phyloP scores from a whole-genome alignment of 2,329 filamentous ascomycete genomes.

The Colletotrichum salicis region DNA sequence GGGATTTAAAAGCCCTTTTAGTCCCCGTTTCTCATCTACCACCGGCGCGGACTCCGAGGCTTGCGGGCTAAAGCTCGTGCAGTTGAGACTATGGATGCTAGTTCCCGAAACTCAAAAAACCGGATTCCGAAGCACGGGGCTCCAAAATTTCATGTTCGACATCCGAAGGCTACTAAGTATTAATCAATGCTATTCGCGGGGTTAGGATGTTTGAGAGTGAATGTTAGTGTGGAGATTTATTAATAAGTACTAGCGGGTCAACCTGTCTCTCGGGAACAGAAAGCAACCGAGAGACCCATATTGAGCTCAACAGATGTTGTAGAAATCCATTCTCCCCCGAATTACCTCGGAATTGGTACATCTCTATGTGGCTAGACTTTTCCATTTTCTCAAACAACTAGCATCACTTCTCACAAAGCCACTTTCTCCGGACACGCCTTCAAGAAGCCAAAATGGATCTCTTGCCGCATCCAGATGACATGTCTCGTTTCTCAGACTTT shows the following conservation, averaged over 20 bases:
- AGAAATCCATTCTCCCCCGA: neutral
- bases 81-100: too few species aligned
- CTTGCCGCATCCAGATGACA: constrained; percentile 6
- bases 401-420: neutral
- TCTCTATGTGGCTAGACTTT: neutral
- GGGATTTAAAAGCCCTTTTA: too few species aligned
- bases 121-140: too few species aligned
- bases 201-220: neutral
- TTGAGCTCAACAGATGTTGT: neutral
- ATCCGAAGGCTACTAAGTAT: too few species aligned
- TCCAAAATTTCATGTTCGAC: too few species aligned
- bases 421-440: neutral
- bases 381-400: neutral
- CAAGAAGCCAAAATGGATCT: neutral
- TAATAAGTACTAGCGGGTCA: neutral
- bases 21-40: too few species aligned
- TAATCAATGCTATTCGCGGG: too few species aligned
- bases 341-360: neutral
- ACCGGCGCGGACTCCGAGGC: too few species aligned
- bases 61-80: too few species aligned
- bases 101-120: too few species aligned
- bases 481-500: constrained; percentile 11
- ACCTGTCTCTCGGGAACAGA: neutral
- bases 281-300: neutral
- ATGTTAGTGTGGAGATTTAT: neutral